Evolutionary conservation across 2,329 filamentous ascomycete species (phyloP).

Genomic region (Cytospora mali): DNA sequence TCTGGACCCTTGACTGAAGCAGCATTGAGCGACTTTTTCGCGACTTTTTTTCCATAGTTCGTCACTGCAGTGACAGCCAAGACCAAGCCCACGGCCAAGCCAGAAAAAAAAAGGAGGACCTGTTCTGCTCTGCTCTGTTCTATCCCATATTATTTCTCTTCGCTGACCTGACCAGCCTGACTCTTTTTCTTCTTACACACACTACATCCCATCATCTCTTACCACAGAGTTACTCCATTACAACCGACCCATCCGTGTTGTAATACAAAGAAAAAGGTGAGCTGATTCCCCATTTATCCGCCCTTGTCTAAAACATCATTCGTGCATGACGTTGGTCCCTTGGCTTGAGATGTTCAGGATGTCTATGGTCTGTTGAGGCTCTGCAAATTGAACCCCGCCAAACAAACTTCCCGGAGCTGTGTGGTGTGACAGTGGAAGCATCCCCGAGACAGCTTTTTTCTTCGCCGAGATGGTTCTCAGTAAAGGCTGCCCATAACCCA

Average conservation of each 20-base stretch:
- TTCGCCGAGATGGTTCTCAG: conserved; percentile 18
- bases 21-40: background rate
- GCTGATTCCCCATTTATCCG: conserved; percentile 21
- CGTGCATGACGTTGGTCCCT: conserved; percentile 14
- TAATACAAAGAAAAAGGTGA: conserved; percentile 9
- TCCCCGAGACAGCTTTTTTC: conserved; percentile 27
- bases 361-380: background rate
- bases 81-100: background rate
- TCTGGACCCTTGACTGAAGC: background rate
- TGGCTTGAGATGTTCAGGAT: conserved; percentile 2
- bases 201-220: background rate
- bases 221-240: background rate
- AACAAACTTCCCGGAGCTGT: conserved; percentile 11
- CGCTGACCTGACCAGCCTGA: background rate
- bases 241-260: background rate
- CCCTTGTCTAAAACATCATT: conserved; percentile 10
- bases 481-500: conserved; percentile 27
- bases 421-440: conserved; percentile 24
- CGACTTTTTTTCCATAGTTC: background rate
- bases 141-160: background rate
- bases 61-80: background rate
- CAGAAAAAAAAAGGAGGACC: too few species aligned
- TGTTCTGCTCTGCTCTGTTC: background rate
- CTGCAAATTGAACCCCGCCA: background rate
- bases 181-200: background rate